Evolutionary conservation across 768 basidiomycete genomes (phyloP), one percentile per base, ranked within the genome.

Genomic region (Leccinum longicurvipes): DNA sequence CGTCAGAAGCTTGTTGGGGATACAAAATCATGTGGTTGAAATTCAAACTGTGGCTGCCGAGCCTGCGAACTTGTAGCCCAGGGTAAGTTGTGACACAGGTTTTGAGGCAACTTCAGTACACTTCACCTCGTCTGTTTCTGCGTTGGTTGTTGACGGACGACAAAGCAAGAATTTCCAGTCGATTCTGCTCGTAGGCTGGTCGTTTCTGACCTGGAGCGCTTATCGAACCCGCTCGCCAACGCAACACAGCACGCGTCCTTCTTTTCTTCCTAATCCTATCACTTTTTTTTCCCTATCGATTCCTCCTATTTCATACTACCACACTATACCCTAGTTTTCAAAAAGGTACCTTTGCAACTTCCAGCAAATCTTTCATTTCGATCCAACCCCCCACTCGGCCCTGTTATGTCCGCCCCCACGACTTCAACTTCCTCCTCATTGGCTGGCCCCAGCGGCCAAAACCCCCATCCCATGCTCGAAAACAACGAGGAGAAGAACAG

Each of bases 401-500:
- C 53, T 42, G 15, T 71, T 53, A 77, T 84, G 82, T 82, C 83
- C 57, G 67, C 74, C 57, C 71, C 82, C 63, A 76, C 80, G 34
- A 74, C 80, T 57, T 76, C 83, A 53, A 72, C 77, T 53, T 70
- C 76, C 56, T 66, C 73, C 60, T 68, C 73, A 58, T 71, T 71
- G 60, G 76, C 78, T 50, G 79, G 78, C 54, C 74, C 82, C 55
- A 85, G 78, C 59, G 80, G 79, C 55, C 80, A 81, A 66, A 82
- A 76, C 61, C 71, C 76, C 23, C 76, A 81, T 63, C 73, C 76
- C 31, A 54, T 77, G 50, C 69, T 77, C 47, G 80, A 85, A 71
- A 84, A 82, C 66, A 83, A 78, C 61, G 87, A 89, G 64, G 87
- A 89, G 71, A 87, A 85, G 79, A 89, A 89, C 69, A 88, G 91